Conservation (phyloP, 164 flowering plant genomes). For the Annona squamosa region DNA sequence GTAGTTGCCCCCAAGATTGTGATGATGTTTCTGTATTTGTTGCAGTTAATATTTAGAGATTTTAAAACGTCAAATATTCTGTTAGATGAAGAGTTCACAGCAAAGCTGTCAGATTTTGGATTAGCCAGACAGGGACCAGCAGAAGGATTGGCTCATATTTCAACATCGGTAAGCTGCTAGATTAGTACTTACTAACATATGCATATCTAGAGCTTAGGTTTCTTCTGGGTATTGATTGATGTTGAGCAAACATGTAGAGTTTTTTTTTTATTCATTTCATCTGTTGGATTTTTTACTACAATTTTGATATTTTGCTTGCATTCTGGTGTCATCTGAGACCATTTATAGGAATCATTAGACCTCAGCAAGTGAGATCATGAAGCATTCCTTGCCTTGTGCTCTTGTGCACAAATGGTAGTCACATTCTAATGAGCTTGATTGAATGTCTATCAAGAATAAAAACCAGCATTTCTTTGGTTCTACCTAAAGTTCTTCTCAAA, state of each 20-base stretch:
- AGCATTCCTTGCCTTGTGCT: too few species aligned
- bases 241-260: too few species aligned
- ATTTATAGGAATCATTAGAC: neutral
- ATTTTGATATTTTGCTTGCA: neutral
- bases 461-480: too few species aligned
- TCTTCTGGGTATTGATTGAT: neutral
- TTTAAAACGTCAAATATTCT: constrained; percentile 83
- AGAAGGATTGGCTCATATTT: constrained; percentile 75
- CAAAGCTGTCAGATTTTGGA: constrained; percentile 95
- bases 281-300: neutral
- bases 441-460: too few species aligned
- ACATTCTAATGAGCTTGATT: too few species aligned
- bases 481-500: too few species aligned
- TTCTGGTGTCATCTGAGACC: neutral
- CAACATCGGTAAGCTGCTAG: constrained; percentile 61
- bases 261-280: neutral
- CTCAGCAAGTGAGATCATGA: neutral
- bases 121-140: constrained; percentile 88
- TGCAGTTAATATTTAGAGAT: constrained; percentile 91
- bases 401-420: too few species aligned
- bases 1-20: neutral
- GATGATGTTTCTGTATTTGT: neutral
- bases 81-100: constrained; percentile 78
- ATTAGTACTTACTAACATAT: neutral
- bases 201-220: neutral